Percentiles rank a stretch among this genome's conserved stretches.
phyloP scores from a whole-genome alignment of 2,329 filamentous ascomycete genomes.

The Westerdykella aurantiaca region DNA sequence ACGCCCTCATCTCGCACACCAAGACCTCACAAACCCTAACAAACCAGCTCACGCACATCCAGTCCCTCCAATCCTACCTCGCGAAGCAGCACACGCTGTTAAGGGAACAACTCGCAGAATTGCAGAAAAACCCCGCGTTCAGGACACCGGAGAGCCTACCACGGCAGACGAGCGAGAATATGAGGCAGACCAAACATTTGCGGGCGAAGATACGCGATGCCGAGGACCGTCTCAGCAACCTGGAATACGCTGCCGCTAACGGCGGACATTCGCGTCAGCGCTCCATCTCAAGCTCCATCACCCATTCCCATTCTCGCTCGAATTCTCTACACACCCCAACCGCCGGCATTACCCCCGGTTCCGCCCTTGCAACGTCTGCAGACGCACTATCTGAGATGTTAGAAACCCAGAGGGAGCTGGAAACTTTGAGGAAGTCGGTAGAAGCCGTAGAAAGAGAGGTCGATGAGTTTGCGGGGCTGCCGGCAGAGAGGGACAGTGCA shows the following conservation, averaged over 20 bases:
- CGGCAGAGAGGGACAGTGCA: conserved; percentile 64
- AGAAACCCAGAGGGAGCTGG: conserved; percentile 57
- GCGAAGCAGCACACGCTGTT: conserved; percentile 27
- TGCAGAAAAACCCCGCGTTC: conserved; percentile 33
- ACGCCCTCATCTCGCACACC: conserved; percentile 32
- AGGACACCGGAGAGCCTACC: conserved; percentile 52
- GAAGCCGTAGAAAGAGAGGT: conserved; percentile 58
- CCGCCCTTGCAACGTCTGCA: conserved; percentile 20
- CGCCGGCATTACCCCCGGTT: conserved; percentile 4
- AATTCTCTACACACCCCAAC: neutral
- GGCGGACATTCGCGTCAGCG: neutral
- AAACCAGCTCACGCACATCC: conserved; percentile 29
- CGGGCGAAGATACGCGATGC: conserved; percentile 63
- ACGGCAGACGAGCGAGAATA: conserved; percentile 67
- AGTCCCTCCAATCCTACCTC: conserved; percentile 30
- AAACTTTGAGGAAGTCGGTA: conserved; percentile 54
- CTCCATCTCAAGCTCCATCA: neutral
- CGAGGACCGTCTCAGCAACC: conserved; percentile 27
- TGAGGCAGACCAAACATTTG: conserved; percentile 63
- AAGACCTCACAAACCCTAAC: conserved; percentile 25
- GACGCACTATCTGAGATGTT: conserved; percentile 55
- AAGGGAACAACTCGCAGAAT: conserved; percentile 23
- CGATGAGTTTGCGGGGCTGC: conserved; percentile 63
- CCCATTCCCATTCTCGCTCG: too few relatives aligned
- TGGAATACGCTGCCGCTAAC: neutral